Base-by-base conservation (phyloP, 352 stramenopile species). In the Pythium dissotocum region DNA sequence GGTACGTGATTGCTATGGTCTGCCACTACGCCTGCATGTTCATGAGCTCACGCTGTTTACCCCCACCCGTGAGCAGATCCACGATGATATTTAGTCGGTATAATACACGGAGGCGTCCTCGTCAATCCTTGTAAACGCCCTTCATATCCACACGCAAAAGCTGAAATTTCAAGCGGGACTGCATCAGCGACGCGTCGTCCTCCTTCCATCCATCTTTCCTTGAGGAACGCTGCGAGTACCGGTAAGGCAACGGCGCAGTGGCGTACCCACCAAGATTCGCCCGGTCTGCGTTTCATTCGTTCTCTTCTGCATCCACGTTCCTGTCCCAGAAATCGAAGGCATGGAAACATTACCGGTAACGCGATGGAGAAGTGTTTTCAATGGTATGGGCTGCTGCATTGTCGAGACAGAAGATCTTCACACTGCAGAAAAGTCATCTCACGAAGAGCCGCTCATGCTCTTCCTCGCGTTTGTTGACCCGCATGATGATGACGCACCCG, bases 1-100 rank as follows among this genome's bases (percentile, higher is more conserved):
- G 71, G 83, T 91, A 79, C 65, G 82, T 85, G 2, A 14, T 42
- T 7, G 9, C 8, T 14, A 42, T 10, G 36, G 10, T 16, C 7
- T 4, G 16, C 40, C 5, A n/a, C 21, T 35, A 36, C 21, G 8
- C 30, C 18, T 12, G 35, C 4, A 10, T 42, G 13, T 42, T 1
- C 9, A 32, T 4, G 2, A 38, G 21, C 21, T 54, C 49, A 44
- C 32, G n/a, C 49, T 44, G 14, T 28, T 21, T 21, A 9, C 18
- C 5, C 58, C 36, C 10, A 42, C 51, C 62, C 16, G 48, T 48
- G 63, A 70, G 49, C 65, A 71, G 65, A 65, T 71, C 42, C 65
- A 71, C 21, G 65, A 71, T 61, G 65, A 65, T 52, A 52, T 52
- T 32, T 52, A 52, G 44, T 52, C n/a, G 16, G 4, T 0, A 46